Evolutionary conservation across 176 grass and related monocot species (phyloP).

Genomic region (Echinochloa phyllopogon): DNA sequence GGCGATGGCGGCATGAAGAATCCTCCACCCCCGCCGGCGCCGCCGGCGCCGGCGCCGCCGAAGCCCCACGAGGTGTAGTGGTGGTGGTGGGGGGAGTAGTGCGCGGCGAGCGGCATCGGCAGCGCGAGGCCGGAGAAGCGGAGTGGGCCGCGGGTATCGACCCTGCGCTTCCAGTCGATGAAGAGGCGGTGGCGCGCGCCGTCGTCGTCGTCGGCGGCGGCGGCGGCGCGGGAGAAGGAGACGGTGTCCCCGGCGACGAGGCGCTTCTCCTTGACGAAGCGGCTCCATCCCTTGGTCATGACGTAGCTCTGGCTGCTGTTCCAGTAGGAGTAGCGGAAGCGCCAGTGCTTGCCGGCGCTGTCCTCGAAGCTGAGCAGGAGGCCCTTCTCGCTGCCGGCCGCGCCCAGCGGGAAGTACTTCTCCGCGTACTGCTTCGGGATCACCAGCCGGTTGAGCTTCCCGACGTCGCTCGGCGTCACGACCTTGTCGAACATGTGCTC

Average conservation of each 20-base stretch:
- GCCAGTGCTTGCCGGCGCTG: slow-evolving; percentile 87
- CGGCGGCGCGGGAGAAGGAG: slow-evolving; percentile 82
- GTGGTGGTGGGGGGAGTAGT: slow-evolving; percentile 30
- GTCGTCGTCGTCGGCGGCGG: slow-evolving; percentile 61
- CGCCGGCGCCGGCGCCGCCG: slow-evolving; percentile 18
- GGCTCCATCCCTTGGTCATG: slow-evolving; percentile 99
- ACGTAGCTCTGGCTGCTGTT: slow-evolving; percentile 99
- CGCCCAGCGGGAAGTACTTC: slow-evolving; percentile 92
- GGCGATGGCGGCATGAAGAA: slow-evolving; percentile 73
- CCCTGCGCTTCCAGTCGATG: slow-evolving; percentile 91
- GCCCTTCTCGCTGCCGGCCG: slow-evolving; percentile 79
- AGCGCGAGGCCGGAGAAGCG: slow-evolving; percentile 54
- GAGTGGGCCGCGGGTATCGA: slow-evolving; percentile 49
- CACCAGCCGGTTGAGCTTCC: slow-evolving; percentile 96
- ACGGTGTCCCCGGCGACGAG: slow-evolving; percentile 91
- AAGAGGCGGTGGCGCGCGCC: slow-evolving; percentile 66
- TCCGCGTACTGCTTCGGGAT: slow-evolving; percentile 99
- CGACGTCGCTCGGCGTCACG: slow-evolving; percentile 97
- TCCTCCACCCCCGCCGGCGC: slow-evolving; percentile 14
- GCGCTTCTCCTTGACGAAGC: slow-evolving; percentile 99
- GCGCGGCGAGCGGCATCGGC: slow-evolving; percentile 39
- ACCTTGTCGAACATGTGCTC: slow-evolving; percentile 99
- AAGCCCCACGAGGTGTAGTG: slow-evolving; percentile 47
- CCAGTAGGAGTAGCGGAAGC: slow-evolving; percentile 99
- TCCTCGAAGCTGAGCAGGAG: slow-evolving; percentile 91